phyloP scores from a whole-genome alignment of 257 asterid species.

The Plantago elongata region DNA sequence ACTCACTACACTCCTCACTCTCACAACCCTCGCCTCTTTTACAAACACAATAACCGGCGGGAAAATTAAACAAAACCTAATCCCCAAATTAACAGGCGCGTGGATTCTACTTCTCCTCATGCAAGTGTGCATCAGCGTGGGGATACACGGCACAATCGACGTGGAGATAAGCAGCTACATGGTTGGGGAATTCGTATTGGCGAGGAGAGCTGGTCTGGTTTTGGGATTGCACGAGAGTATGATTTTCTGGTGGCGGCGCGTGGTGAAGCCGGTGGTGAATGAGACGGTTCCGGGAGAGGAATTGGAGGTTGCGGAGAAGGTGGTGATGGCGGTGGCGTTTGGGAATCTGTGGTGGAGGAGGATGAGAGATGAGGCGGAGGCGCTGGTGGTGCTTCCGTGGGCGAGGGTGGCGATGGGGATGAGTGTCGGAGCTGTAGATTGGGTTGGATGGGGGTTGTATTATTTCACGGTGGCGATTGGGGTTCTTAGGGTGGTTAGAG shows the following conservation, averaged over 20 bases:
- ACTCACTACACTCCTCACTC: conserved; percentile 26
- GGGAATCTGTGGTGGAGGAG: conserved; percentile 85
- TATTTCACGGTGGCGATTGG: conserved; percentile 57
- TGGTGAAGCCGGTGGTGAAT: conserved; percentile 62
- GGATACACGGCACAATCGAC: conserved; percentile 41
- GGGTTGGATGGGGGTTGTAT: conserved; percentile 70
- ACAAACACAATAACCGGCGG: conserved; percentile 19
- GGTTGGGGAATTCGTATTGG: conserved; percentile 10
- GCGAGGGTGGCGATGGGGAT: conserved; percentile 39
- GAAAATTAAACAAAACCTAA: background rate
- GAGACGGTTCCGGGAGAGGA: conserved; percentile 40
- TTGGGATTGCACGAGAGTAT: conserved; percentile 60
- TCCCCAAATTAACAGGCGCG: conserved; percentile 7
- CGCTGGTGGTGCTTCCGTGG: conserved; percentile 58
- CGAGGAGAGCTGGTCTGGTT: conserved; percentile 33
- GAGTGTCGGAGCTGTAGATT: conserved; percentile 49
- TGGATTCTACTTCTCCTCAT: conserved; percentile 41
- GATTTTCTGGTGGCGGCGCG: conserved; percentile 44
- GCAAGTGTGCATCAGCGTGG: conserved; percentile 41
- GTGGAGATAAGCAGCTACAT: conserved; percentile 28
- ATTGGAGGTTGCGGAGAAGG: conserved; percentile 47
- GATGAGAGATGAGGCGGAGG: conserved; percentile 76
- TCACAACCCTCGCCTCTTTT: conserved; percentile 30
- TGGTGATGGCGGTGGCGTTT: conserved; percentile 42
- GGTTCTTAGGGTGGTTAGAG: conserved; percentile 29